Base-by-base conservation (phyloP, 768 basidiomycete genomes). In the Dacryopinax primogenitus region DNA sequence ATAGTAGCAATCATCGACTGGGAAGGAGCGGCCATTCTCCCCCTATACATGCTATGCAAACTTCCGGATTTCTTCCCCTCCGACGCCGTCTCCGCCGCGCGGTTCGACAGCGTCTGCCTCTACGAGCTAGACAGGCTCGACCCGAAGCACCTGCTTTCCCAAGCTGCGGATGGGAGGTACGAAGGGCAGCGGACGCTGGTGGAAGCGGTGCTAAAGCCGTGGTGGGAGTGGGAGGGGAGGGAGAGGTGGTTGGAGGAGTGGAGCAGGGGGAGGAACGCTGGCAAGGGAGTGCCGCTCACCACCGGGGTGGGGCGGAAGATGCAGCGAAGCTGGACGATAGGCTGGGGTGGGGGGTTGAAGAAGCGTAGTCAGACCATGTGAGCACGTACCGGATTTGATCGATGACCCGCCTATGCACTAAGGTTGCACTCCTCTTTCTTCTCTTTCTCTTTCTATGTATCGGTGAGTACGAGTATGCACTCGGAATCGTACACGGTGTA, bases 281-380 rank as follows among this genome's bases (percentile, higher is more conserved):
- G 51, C 18, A 30, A 3, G 23, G 51, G 3, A 9, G n/a, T n/a
- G n/a, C n/a, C n/a, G n/a, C n/a, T n/a, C n/a, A n/a, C n/a, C n/a
- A n/a, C n/a, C n/a, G n/a, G n/a, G n/a, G n/a, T n/a, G 11, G 7
- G 4, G 51, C 3, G 7, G 4, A 26, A 18, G 51, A 23, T 58
- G 51, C 9, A 6, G 26, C 51, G 51, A 18, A 28, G 26, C 30
- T 58, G 51, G 51, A 58, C 51, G 51, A 23, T 58, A 6, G 51
- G 51, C 26, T 32, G 23, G 51, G 51, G 51, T 18, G 51, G 3
- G 51, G 51, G 51, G 51, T 7, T 58, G 51, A 32, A 26, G 30
- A 58, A 58, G 51, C 51, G 51, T 30, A 58, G 51, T 30, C 51
- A 58, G 51, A 58, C 51, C 26, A 58, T 58, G 51, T 58, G n/a